phyloP scores from a whole-genome alignment of 495 filamentous ascomycete genomes.

The Penicillium tannophilum region DNA sequence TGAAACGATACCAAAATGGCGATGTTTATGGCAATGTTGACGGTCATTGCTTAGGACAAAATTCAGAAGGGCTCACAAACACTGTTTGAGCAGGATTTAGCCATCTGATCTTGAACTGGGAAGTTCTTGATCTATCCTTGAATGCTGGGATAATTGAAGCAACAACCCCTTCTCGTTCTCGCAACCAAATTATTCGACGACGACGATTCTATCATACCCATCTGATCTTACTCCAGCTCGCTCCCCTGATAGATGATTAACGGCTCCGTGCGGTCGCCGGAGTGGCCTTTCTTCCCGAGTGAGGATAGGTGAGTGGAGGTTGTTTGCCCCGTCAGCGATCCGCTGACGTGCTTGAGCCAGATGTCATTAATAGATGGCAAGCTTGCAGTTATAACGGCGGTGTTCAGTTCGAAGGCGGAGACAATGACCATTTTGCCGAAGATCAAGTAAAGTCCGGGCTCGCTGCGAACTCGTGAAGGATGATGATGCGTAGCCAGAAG shows the following conservation, averaged over 20 bases:
- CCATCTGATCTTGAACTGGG: no score
- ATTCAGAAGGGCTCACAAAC: no score
- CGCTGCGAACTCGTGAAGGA: slow-evolving; percentile 2
- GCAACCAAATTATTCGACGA: slow-evolving; percentile 1
- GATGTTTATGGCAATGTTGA: no score
- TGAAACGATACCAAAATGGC: no score
- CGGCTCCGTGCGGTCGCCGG: no score
- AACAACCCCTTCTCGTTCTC: neutral
- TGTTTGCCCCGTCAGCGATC: neutral
- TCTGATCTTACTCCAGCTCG: neutral
- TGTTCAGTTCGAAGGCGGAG: slow-evolving; percentile 1
- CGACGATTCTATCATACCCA: neutral
- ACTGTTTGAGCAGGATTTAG: no score
- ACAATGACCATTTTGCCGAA: slow-evolving; percentile 6
- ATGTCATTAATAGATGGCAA: neutral
- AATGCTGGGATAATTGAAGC: no score
- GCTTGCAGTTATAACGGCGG: neutral
- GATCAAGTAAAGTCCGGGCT: neutral
- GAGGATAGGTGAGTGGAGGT: neutral
- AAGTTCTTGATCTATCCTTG: no score
- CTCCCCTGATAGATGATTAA: neutral
- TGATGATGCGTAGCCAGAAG: neutral
- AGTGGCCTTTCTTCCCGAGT: neutral
- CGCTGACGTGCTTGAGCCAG: slow-evolving; percentile 1
- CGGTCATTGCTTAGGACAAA: no score